A percentile compares a stretch with the other conserved stretches of the same genome.
phyloP scores from a whole-genome alignment of 2,329 filamentous ascomycete genomes.

The Huntiella omanensis region DNA sequence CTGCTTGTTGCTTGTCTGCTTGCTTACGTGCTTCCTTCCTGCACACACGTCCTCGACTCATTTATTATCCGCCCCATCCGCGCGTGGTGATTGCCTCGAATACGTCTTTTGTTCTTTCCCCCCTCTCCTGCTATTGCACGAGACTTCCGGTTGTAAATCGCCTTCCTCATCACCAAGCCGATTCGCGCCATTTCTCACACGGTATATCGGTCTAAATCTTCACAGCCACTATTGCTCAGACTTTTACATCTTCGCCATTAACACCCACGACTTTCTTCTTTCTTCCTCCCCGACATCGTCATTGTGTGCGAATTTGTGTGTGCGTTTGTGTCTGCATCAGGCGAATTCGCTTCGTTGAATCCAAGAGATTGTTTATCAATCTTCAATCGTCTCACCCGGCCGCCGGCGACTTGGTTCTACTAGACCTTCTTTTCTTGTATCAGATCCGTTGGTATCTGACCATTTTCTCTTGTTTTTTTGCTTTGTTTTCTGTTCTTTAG shows the following conservation, averaged over 20 bases:
- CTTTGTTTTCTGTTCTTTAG: background rate
- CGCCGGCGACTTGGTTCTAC: slow-evolving; percentile 9
- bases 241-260: background rate
- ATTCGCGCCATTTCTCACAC: too few relatives aligned
- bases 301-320: too few relatives aligned
- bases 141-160: too few relatives aligned
- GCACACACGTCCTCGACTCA: too few relatives aligned
- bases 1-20: background rate
- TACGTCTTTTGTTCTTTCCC: background rate
- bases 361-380: too few relatives aligned
- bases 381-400: background rate
- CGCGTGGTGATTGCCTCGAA: too few relatives aligned
- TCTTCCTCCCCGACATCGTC: background rate
- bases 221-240: too few relatives aligned
- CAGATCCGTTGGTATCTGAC: background rate
- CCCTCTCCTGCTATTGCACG: background rate
- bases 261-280: background rate
- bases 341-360: too few relatives aligned
- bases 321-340: too few relatives aligned
- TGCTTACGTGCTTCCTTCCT: background rate
- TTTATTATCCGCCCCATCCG: too few relatives aligned
- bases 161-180: too few relatives aligned
- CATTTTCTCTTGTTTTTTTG: slow-evolving; percentile 2
- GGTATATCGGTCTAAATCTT: too few relatives aligned
- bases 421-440: background rate